Percentiles rank a stretch among this genome's conserved stretches.
Evolutionary conservation across 345 rosid species (phyloP).

Genomic region (Tarenaya hassleriana): DNA sequence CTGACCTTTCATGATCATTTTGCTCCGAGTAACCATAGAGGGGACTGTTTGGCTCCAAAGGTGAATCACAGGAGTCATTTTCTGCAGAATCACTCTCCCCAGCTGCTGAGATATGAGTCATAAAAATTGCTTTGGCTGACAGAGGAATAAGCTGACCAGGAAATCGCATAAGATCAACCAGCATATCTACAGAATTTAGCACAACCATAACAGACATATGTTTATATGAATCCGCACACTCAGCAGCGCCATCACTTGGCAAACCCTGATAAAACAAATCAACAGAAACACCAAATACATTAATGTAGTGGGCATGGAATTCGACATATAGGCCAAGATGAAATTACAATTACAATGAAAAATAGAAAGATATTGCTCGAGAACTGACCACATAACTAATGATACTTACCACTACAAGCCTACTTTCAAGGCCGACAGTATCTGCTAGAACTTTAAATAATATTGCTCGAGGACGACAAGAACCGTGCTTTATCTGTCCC

Average conservation of each 20-base stretch:
- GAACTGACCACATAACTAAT: conserved; percentile 9
- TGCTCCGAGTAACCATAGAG: conserved; percentile 56
- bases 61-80: conserved; percentile 98
- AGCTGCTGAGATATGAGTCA: conserved; percentile 88
- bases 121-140: conserved; percentile 74
- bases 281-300: conserved; percentile 11
- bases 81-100: conserved; percentile 99
- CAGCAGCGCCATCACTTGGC: conserved; percentile 83
- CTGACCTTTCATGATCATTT: conserved; percentile 56
- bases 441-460: conserved; percentile 93
- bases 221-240: conserved; percentile 64
- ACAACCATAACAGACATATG: conserved; percentile 88
- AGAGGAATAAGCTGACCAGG: conserved; percentile 90
- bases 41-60: conserved; percentile 97
- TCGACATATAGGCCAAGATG: conserved; percentile 11
- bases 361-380: conserved; percentile 3
- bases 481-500: conserved; percentile 91
- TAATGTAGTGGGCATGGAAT: conserved; percentile 8
- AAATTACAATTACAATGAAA: conserved; percentile 17
- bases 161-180: conserved; percentile 96
- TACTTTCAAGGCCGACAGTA: conserved; percentile 85
- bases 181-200: conserved; percentile 73
- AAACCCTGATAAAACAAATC: conserved; percentile 52
- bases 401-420: conserved; percentile 85
- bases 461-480: conserved; percentile 89